Conservation (phyloP, 2,329 filamentous ascomycete genomes). For the Podosphaera aphanis region DNA sequence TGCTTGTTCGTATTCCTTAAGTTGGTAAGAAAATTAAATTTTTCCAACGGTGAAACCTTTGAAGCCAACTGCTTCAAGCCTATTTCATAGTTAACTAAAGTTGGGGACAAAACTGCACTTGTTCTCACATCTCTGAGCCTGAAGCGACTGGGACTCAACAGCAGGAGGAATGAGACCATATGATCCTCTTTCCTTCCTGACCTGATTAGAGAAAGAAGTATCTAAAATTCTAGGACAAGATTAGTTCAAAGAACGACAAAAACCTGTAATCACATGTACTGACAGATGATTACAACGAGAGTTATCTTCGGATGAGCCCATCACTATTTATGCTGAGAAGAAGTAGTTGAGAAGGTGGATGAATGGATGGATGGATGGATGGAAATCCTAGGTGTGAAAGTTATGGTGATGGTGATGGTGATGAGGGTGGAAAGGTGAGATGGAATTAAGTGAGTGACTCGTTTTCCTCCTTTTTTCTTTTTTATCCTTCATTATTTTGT, state of each 20-base stretch:
- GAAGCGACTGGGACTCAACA: slow-evolving; percentile 12
- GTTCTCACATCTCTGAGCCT: slow-evolving; percentile 12
- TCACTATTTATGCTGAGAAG: no score
- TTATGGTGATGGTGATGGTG: no score
- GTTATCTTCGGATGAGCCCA: no score
- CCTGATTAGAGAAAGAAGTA: slow-evolving; percentile 11
- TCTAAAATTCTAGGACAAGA: slow-evolving; percentile 5
- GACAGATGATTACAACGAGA: no score
- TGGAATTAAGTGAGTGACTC: no score
- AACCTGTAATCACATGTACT: no score
- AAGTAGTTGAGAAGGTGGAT: no score
- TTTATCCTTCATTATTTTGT: no score
- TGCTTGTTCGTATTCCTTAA: slow-evolving; percentile 13
- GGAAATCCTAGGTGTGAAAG: no score
- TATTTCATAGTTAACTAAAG: slow-evolving; percentile 2
- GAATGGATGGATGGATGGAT: no score
- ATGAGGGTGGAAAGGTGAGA: no score
- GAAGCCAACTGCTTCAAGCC: slow-evolving; percentile 13
- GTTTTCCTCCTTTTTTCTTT: no score
- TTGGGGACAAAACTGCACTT: not conserved
- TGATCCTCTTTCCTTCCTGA: slow-evolving; percentile 9
- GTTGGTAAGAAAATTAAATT: slow-evolving; percentile 14
- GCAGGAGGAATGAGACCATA: slow-evolving; percentile 13
- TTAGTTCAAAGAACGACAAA: not conserved
- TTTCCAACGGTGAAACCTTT: slow-evolving; percentile 13